These are phyloP conservation scores for Penicillium sp. DNA, from an alignment of 2,329 filamentous ascomycete species.

Conservation along the genomic window DNA sequence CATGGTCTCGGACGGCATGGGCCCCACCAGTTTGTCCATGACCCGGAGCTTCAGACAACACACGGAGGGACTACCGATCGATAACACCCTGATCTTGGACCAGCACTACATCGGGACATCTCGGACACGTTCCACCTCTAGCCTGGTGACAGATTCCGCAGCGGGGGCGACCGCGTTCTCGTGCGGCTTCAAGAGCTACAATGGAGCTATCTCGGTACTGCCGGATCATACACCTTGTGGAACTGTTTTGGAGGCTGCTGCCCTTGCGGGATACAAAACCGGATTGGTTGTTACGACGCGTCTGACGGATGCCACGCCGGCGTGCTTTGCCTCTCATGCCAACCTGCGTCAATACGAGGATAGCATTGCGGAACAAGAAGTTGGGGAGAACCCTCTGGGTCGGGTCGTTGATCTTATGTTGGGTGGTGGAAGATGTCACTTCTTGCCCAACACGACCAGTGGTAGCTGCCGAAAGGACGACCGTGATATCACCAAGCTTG, in stretches of 20 bases:
- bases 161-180: conserved; percentile 97
- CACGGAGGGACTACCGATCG: conserved; percentile 68
- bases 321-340: conserved; percentile 90
- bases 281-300: conserved; percentile 93
- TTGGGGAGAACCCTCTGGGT: conserved; percentile 84
- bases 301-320: conserved; percentile 93
- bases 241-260: conserved; percentile 89
- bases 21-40: conserved; percentile 82
- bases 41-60: conserved; percentile 85
- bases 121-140: conserved; percentile 79
- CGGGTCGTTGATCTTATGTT: conserved; percentile 89
- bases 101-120: conserved; percentile 87
- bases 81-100: conserved; percentile 78
- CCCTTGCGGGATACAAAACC: conserved; percentile 86
- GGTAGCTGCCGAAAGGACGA: conserved; percentile 82
- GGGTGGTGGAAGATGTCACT: conserved; percentile 90
- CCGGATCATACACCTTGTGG: conserved; percentile 86
- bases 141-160: conserved; percentile 89
- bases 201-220: conserved; percentile 88
- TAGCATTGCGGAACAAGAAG: conserved; percentile 86
- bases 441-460: conserved; percentile 76
- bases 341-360: conserved; percentile 79
- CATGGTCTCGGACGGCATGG: conserved; percentile 99
- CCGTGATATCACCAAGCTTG: conserved; percentile 72
- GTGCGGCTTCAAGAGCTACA: conserved; percentile 92